Evolutionary conservation across 164 flowering plant species (phyloP).

Genomic region (Macadamia tetraphylla): DNA sequence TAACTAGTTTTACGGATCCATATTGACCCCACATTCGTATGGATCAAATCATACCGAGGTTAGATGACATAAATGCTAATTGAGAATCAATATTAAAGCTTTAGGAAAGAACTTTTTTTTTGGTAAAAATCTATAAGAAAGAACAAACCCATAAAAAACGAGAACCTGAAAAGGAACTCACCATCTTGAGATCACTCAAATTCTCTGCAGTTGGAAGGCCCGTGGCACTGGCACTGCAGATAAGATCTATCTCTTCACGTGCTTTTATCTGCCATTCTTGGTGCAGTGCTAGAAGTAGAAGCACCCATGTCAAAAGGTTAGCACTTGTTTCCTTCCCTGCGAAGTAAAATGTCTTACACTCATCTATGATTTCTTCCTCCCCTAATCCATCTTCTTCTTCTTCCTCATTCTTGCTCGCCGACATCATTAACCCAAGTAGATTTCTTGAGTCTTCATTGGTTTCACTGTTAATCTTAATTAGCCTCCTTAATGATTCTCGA

Average conservation of each 20-base stretch:
- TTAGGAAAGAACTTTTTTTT: no score
- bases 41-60: no score
- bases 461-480: slow-evolving; percentile 29
- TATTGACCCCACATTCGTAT: no score
- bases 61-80: no score
- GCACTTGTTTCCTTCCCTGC: slow-evolving; percentile 26
- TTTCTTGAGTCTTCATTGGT: slow-evolving; percentile 24
- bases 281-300: slow-evolving; percentile 17
- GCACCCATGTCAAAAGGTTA: slow-evolving; percentile 21
- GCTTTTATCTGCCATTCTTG: slow-evolving; percentile 26
- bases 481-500: slow-evolving; percentile 27
- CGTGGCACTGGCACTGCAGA: slow-evolving; percentile 11
- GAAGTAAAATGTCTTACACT: slow-evolving; percentile 29
- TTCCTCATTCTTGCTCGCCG: slow-evolving; percentile 3
- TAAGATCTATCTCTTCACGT: slow-evolving; percentile 18
- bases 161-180: slow-evolving; percentile 3
- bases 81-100: no score
- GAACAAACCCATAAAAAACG: no score
- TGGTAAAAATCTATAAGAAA: no score
- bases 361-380: slow-evolving; percentile 22
- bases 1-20: no score
- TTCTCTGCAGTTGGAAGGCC: slow-evolving; percentile 12
- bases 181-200: slow-evolving; percentile 21
- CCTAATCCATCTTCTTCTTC: slow-evolving; percentile 12
- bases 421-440: slow-evolving; percentile 34